Conservation (phyloP, 179 eudicot species). For the Carnegiea gigantea region DNA sequence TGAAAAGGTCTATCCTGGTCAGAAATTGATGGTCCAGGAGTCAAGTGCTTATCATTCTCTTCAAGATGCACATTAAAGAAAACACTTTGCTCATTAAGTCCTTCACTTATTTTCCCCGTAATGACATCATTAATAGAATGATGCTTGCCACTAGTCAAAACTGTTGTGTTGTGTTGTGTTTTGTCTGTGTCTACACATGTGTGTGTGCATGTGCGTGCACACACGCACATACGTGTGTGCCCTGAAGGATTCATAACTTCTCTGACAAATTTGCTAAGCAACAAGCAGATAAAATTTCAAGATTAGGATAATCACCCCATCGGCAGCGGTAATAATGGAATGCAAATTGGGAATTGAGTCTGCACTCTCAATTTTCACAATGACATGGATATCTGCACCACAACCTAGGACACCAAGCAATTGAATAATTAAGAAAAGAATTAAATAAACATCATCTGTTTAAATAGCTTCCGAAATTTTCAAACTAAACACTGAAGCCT, state of each 20-base stretch:
- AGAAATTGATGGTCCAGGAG: neutral
- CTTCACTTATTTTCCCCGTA: too few relatives aligned
- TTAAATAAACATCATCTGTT: neutral
- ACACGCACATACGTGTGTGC: too few relatives aligned
- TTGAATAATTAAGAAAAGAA: neutral
- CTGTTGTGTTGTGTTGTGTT: neutral
- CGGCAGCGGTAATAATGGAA: slow-evolving; percentile 72
- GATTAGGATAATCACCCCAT: slow-evolving; percentile 51
- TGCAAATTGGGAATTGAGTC: slow-evolving; percentile 80
- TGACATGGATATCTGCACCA: slow-evolving; percentile 81
- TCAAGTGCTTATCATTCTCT: neutral
- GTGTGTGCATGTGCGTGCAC: too few relatives aligned
- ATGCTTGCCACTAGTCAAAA: too few relatives aligned
- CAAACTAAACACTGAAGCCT: neutral
- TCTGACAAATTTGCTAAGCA: neutral
- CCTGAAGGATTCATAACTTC: neutral
- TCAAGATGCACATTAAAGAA: neutral
- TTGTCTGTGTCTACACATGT: neutral
- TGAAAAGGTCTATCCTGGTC: neutral
- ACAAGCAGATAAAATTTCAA: neutral
- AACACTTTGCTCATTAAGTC: neutral
- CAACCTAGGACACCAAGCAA: slow-evolving; percentile 40
- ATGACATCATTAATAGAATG: too few relatives aligned
- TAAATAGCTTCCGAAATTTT: neutral
- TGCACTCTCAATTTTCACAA: slow-evolving; percentile 81